Conservation (phyloP, 2,329 filamentous ascomycete genomes). For the Neospermospora avenae region DNA sequence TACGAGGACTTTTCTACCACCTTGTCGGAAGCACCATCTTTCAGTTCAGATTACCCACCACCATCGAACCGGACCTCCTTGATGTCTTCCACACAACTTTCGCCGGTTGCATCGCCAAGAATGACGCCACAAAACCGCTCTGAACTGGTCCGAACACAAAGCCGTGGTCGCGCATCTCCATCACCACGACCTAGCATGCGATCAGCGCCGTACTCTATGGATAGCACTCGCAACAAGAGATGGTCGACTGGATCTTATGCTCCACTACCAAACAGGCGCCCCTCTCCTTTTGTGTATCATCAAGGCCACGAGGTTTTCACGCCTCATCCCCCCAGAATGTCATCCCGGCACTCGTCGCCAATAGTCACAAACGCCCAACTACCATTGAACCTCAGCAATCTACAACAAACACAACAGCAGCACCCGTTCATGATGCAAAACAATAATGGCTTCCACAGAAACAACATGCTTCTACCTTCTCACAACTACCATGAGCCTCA, state of each 20-base stretch:
- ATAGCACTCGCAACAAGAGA: conserved; percentile 64
- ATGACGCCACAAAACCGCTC: conserved; percentile 59
- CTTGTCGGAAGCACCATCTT: conserved; percentile 64
- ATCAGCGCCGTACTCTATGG: conserved; percentile 68
- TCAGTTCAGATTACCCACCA: conserved; percentile 63
- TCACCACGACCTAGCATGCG: conserved; percentile 66
- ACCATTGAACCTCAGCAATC: conserved; percentile 45
- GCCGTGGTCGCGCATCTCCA: conserved; percentile 67
- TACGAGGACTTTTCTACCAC: conserved; percentile 69
- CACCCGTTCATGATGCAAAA: conserved; percentile 51
- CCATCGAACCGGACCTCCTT: conserved; percentile 66
- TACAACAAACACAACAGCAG: conserved; percentile 55
- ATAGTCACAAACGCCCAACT: conserved; percentile 46
- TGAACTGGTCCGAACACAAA: conserved; percentile 60
- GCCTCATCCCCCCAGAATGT: conserved; percentile 51
- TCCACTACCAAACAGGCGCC: conserved; percentile 51
- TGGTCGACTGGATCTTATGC: conserved; percentile 77
- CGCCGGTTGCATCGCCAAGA: conserved; percentile 68
- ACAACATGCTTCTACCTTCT: conserved; percentile 57
- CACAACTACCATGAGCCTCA: conserved; percentile 47
- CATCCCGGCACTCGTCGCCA: conserved; percentile 49
- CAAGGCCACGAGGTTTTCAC: conserved; percentile 58
- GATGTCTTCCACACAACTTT: conserved; percentile 68
- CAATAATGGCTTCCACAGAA: conserved; percentile 48
- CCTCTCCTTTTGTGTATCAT: conserved; percentile 61